Base-by-base conservation (phyloP, 306 rosid genomes). In the Aeschynomene evenia region DNA sequence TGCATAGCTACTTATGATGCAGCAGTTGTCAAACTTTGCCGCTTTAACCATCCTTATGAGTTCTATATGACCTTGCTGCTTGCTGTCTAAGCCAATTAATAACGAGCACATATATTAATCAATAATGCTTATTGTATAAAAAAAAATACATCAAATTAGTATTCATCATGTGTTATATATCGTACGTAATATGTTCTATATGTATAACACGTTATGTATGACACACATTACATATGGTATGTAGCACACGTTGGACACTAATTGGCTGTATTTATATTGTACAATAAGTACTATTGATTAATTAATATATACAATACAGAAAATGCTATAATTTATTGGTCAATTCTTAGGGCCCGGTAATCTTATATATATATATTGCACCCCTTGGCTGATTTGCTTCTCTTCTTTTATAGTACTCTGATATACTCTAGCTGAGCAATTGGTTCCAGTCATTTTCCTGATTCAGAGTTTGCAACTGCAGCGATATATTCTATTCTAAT, bases 1-100 rank as follows among this genome's bases (percentile, higher is more conserved):
- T 9, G 9, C 31, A 4, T 28, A 28, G 31, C 39, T 22, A 22
- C 51, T 23, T 16, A 6, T 12, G 21, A 31, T 37, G 37, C 18
- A 56, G 29, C 28, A 43, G 46, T n/a, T n/a, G n/a, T 42, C 66
- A 55, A 55, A 70, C 21, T 40, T 6, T 18, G 66, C n/a, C n/a
- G 50, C 53, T 52, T 56, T 23, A 14, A 6, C 15, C 7, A 34
- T 37, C 24, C 54, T 16, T 8, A 18, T 28, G n/a, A n/a, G n/a
- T n/a, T n/a, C 5, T 28, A 28, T 28, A 43, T 22, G 24, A 13
- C 5, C 18, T 21, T 52, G 31, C 31, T 52, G 28, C 51, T 16
- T n/a, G 18, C 6, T 45, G 51, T 7, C 24, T 49, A 4, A 49
- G 55, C 0, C 19, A 3, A 23, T 16, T 49, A 49, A 2, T 24